Evolutionary conservation across 257 asterid species (phyloP).

Genomic region (Euphrasia confusa): DNA sequence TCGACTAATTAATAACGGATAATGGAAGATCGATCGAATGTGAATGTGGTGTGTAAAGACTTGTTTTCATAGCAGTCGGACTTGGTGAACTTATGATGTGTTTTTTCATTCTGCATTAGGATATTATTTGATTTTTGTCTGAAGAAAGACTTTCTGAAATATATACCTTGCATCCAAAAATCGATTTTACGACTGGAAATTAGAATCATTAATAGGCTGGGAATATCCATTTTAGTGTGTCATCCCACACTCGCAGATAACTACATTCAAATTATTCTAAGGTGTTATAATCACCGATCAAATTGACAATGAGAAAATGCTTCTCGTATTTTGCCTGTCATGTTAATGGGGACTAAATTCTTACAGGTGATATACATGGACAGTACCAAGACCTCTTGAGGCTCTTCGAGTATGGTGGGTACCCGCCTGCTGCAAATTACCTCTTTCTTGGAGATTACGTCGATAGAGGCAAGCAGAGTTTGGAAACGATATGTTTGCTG

Average conservation of each 20-base stretch:
- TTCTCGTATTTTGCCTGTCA: neutral
- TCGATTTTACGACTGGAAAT: neutral
- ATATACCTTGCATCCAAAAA: neutral
- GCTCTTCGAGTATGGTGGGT: constrained; percentile 70
- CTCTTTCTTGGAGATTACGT: constrained; percentile 81
- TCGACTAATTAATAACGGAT: constrained; percentile 1
- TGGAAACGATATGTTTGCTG: constrained; percentile 75
- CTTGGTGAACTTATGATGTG: neutral
- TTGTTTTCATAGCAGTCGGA: neutral
- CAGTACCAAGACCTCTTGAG: constrained; percentile 72
- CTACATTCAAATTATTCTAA: no score
- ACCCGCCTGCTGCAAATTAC: constrained; percentile 65
- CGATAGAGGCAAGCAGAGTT: constrained; percentile 82
- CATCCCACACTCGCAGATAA: no score
- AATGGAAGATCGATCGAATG: neutral
- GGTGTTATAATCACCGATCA: no score
- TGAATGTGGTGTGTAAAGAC: neutral
- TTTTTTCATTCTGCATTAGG: no score
- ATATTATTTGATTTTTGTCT: no score
- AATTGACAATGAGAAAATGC: neutral
- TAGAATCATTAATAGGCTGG: no score
- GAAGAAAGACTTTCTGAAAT: no score
- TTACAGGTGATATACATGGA: constrained; percentile 77
- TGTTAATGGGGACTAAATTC: constrained; percentile 2
- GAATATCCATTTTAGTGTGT: no score